Percentiles rank a stretch among this genome's conserved stretches.
Evolutionary conservation across 306 rosid genomes (phyloP).

Genomic region (Inga laurina): DNA sequence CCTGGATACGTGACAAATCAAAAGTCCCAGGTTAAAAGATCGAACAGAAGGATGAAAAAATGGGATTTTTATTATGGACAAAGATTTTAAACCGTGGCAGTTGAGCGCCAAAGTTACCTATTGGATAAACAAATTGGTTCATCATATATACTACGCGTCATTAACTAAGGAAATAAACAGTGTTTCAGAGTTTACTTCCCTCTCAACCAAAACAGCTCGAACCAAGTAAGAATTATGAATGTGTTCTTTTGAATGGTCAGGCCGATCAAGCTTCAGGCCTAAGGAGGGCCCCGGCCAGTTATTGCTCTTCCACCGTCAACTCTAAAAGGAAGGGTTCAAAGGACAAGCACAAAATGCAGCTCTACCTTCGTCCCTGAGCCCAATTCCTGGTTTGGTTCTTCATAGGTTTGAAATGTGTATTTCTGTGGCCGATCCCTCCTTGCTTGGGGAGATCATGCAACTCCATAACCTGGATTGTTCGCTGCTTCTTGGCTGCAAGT

Average conservation of each 20-base stretch:
- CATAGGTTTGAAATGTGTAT: constrained; percentile 55
- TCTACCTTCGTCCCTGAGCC: constrained; percentile 60
- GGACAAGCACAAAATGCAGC: not conserved
- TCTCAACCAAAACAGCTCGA: constrained; percentile 39
- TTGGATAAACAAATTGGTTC: constrained; percentile 22
- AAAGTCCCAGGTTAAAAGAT: constrained; percentile 12
- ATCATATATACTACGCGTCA: constrained; percentile 26
- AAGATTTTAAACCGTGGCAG: constrained; percentile 30
- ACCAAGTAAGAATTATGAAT: constrained; percentile 30
- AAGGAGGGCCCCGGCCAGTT: constrained; percentile 8
- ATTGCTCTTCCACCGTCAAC: not conserved
- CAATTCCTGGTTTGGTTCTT: constrained; percentile 56
- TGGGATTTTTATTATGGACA: constrained; percentile 30
- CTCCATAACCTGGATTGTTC: constrained; percentile 84
- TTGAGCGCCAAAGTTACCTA: constrained; percentile 11
- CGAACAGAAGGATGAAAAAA: not conserved
- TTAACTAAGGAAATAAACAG: constrained; percentile 29
- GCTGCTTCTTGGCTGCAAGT: constrained; percentile 75
- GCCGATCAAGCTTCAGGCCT: constrained; percentile 23
- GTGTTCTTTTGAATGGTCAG: constrained; percentile 30
- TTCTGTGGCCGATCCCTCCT: constrained; percentile 52
- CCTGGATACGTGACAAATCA: not conserved
- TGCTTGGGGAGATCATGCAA: constrained; percentile 84
- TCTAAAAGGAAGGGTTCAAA: constrained; percentile 2
- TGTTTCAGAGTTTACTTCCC: constrained; percentile 31